Conservation (phyloP, 225 moss, liverwort and hornwort species). For the Neckera pumila region DNA sequence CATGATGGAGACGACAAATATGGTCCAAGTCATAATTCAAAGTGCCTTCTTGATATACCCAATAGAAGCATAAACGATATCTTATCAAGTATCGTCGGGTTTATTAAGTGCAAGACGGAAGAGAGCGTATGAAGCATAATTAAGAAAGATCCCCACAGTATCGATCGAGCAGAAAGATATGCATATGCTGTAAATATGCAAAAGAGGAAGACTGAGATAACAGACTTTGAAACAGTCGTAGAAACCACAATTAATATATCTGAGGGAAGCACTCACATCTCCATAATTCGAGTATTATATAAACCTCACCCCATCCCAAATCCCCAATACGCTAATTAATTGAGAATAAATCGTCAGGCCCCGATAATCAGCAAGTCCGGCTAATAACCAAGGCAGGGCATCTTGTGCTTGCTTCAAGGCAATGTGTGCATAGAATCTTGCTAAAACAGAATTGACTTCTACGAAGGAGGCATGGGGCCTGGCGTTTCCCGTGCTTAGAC, state of each 20-base stretch:
- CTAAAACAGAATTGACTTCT: not conserved
- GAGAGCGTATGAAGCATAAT: not conserved
- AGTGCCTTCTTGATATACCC: not conserved
- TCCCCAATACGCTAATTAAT: not conserved
- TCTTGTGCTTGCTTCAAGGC: not conserved
- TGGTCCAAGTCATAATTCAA: not conserved
- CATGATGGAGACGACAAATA: not conserved
- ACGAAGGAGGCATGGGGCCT: not conserved
- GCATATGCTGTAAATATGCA: no score
- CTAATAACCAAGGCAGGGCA: not conserved
- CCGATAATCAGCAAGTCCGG: not conserved
- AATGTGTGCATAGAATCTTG: not conserved
- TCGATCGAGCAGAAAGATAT: not conserved
- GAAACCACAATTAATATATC: not conserved
- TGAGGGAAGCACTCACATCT: no score
- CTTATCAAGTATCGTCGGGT: not conserved
- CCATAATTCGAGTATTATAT: not conserved
- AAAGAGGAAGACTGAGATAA: not conserved
- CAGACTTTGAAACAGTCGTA: not conserved
- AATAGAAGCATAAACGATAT: not conserved
- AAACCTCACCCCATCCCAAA: not conserved
- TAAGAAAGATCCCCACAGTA: not conserved
- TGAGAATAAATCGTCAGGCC: not conserved
- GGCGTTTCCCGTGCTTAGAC: not conserved
- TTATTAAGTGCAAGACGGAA: not conserved